A percentile compares a stretch with the other conserved stretches of the same genome.
Conservation (phyloP, 352 stramenopile genomes). For the Phytophthora tubulina region DNA sequence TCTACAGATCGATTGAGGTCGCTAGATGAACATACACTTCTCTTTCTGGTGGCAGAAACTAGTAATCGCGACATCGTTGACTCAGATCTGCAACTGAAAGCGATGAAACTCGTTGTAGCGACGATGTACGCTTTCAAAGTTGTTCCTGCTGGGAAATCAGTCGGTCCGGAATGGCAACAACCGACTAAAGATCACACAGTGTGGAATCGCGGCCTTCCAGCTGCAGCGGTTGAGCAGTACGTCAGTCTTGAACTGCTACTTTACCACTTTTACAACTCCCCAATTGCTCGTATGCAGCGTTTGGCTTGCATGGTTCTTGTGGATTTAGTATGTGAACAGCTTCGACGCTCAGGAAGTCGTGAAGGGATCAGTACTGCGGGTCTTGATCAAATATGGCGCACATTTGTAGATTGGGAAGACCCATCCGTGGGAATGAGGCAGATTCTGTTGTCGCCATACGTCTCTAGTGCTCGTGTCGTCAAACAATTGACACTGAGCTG, state of each 20-base stretch:
- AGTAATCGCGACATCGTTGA: constrained; percentile 14
- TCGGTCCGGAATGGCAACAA: constrained; percentile 22
- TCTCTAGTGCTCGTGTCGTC: constrained; percentile 26
- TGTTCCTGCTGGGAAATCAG: constrained; percentile 11
- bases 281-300: constrained; percentile 29
- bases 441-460: constrained; percentile 32
- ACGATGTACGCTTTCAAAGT: constrained; percentile 43
- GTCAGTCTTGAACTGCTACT: constrained; percentile 46
- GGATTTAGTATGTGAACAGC: constrained; percentile 46
- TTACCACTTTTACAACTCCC: constrained; percentile 46
- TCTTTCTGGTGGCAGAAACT: constrained; percentile 45
- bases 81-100: constrained; percentile 28
- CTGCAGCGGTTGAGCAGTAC: constrained; percentile 43
- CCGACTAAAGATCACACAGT: constrained; percentile 27
- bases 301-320: constrained; percentile 44
- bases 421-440: constrained; percentile 28
- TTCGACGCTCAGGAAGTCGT: constrained; percentile 32
- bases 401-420: constrained; percentile 38
- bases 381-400: constrained; percentile 40
- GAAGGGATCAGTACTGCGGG: constrained; percentile 28
- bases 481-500: constrained; percentile 40
- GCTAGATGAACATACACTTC: constrained; percentile 43
- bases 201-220: constrained; percentile 38
- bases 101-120: constrained; percentile 38
- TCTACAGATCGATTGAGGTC: constrained; percentile 38